Percentiles rank a stretch among this genome's conserved stretches.
Conservation (phyloP, 176 grass and related monocot genomes). For the Aegilops umbellulata region DNA sequence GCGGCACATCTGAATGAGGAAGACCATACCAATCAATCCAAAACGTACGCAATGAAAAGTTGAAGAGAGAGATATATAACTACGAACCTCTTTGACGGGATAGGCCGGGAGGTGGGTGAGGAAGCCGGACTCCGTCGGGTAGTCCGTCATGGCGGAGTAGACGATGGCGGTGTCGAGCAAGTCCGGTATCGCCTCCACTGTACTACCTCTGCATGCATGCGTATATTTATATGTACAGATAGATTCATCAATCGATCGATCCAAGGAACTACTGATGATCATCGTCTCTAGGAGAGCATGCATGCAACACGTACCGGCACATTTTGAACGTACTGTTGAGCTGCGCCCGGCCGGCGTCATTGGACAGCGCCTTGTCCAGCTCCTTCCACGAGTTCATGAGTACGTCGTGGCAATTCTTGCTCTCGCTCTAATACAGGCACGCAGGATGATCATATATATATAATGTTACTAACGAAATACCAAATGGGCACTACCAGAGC, state of each 20-base stretch:
- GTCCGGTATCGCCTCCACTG: neutral
- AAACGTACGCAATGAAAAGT: neutral
- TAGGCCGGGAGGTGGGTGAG: conserved; percentile 49
- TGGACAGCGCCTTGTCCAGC: conserved; percentile 13
- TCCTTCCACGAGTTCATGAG: conserved; percentile 45
- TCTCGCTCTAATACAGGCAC: conserved; percentile 36
- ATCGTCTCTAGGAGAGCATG: neutral
- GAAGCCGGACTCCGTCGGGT: conserved; percentile 50
- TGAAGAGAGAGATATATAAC: neutral
- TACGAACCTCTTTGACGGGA: conserved; percentile 37
- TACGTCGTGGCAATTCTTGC: conserved; percentile 45
- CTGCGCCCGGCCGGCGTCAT: conserved; percentile 1
- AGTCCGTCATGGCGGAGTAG: conserved; percentile 56
- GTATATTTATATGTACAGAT: neutral
- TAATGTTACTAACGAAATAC: neutral
- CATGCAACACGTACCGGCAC: conserved; percentile 18
- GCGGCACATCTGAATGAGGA: conserved; percentile 43
- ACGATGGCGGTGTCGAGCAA: conserved; percentile 30
- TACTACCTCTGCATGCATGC: neutral
- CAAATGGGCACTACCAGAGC: neutral
- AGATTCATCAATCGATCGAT: neutral
- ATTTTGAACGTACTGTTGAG: conserved; percentile 48
- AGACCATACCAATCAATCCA: neutral
- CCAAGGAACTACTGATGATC: neutral
- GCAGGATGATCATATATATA: too few relatives aligned